phyloP scores from a whole-genome alignment of 768 basidiomycete species.

The Pleurotus giganteus region DNA sequence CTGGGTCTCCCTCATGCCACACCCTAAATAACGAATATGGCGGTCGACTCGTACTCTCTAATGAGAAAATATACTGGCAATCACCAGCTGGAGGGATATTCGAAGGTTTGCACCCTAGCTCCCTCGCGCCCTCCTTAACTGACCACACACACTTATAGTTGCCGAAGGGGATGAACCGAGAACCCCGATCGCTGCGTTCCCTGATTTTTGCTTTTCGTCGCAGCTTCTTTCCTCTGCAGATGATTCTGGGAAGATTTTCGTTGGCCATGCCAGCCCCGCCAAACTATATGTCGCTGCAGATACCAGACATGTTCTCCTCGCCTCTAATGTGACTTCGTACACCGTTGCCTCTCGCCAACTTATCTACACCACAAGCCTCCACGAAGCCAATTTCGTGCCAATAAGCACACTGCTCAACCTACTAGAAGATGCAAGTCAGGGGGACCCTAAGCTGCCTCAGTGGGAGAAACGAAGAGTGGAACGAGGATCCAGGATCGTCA shows the following conservation, averaged over 20 bases:
- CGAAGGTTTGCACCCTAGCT: conserved; percentile 32
- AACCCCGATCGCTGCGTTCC: conserved; percentile 37
- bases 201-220: conserved; percentile 57
- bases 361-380: conserved; percentile 81
- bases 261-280: conserved; percentile 66
- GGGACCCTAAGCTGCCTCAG: conserved; percentile 26
- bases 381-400: conserved; percentile 77
- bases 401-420: conserved; percentile 29
- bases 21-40: conserved; percentile 35
- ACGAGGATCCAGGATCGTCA: conserved; percentile 86
- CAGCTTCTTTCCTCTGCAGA: conserved; percentile 26
- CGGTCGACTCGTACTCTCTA: conserved; percentile 44
- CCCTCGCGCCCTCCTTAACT: conserved; percentile 1
- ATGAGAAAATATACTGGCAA: conserved; percentile 38
- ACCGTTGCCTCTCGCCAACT: conserved; percentile 70
- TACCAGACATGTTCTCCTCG: conserved; percentile 28
- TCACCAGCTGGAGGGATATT: conserved; percentile 45
- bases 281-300: conserved; percentile 53
- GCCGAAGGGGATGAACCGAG: conserved; percentile 3
- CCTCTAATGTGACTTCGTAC: conserved; percentile 69
- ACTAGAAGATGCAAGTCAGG: conserved; percentile 22
- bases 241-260: conserved; percentile 32
- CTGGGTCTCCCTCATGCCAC: conserved; percentile 5
- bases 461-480: conserved; percentile 84
- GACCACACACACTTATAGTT: conserved; percentile 3